Base-by-base conservation (phyloP, 176 grass and related monocot species). In the Thinopyrum elongatum region DNA sequence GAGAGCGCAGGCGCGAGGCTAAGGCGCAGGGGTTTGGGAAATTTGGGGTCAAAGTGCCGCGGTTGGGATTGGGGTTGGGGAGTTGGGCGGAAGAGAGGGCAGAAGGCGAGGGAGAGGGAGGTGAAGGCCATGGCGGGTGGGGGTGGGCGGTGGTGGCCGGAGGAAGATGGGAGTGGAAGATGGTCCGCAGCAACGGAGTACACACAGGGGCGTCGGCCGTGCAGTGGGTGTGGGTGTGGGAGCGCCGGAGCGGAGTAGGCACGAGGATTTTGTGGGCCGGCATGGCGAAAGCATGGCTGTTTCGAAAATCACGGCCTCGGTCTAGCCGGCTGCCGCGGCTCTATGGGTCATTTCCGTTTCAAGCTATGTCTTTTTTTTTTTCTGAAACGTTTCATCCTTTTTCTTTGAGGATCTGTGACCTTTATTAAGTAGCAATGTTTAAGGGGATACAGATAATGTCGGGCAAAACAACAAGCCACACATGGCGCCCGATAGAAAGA, bases 31-130 rank as follows among this genome's bases (percentile, higher is more conserved):
- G 83, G 63, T 47, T 42, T 85, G 29, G 83, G 23, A 12, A 57
- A 35, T 15, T 46, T 70, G 4, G 77, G 35, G 30, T 75, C 71
- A 1, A 68, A 46, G 30, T 29, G 69, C 3, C 29, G 46, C 47
- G 59, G 36, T 0, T 89, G 68, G 70, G 13, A n/a, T 55, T 21
- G 57, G 30, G 78, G 42, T 8, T 47, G 73, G 13, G 80, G 21
- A 4, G 41, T 72, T 19, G 71, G 68, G 25, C 65, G 69, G 81
- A 44, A 57, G 79, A 80, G 46, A 25, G 36, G 62, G 65, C 84
- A 80, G 87, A 90, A 80, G 34, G 22, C 25, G 22, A 80, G 57
- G 75, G 84, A 85, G 78, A 85, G 82, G 82, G 67, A 64, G 30
- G 79, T 64, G 72, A 58, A 82, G 30, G 87, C 85, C 80, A 87